These are phyloP conservation scores for Blakeslea trispora DNA, from an alignment of 371 early-diverging fungal species.

Conservation along the genomic window DNA sequence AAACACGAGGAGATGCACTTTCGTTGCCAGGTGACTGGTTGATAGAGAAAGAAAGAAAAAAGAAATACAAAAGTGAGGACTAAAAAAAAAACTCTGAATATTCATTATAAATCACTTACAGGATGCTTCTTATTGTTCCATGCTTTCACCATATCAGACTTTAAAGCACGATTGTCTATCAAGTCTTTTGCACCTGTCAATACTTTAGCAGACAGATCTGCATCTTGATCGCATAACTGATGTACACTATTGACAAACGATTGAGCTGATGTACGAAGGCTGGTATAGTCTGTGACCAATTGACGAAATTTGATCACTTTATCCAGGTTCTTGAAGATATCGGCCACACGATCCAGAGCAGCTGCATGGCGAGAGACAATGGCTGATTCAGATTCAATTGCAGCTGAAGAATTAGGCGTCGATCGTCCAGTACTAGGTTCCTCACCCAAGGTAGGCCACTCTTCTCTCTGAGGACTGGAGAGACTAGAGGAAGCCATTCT, in stretches of 20 bases:
- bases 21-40: not conserved
- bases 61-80: no score
- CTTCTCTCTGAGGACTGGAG: conserved; percentile 4
- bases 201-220: conserved; percentile 52
- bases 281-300: conserved; percentile 52
- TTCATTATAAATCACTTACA: conserved; percentile 27
- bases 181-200: conserved; percentile 55
- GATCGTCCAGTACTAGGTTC: conserved; percentile 27
- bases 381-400: conserved; percentile 7
- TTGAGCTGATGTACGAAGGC: conserved; percentile 45
- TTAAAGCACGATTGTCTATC: conserved; percentile 53
- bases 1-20: conserved; percentile 15
- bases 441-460: conserved; percentile 26
- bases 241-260: conserved; percentile 57
- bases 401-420: conserved; percentile 13
- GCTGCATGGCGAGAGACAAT: conserved; percentile 46
- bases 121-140: conserved; percentile 71
- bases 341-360: conserved; percentile 49
- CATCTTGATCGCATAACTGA: conserved; percentile 46
- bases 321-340: conserved; percentile 49
- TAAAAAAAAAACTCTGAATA: no score
- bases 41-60: no score
- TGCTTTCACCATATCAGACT: conserved; percentile 63
- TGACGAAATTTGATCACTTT: conserved; percentile 63
- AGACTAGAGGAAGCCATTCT: conserved; percentile 4